Conservation (phyloP, 768 basidiomycete genomes). For the Leucosporidium creatinivorum region DNA sequence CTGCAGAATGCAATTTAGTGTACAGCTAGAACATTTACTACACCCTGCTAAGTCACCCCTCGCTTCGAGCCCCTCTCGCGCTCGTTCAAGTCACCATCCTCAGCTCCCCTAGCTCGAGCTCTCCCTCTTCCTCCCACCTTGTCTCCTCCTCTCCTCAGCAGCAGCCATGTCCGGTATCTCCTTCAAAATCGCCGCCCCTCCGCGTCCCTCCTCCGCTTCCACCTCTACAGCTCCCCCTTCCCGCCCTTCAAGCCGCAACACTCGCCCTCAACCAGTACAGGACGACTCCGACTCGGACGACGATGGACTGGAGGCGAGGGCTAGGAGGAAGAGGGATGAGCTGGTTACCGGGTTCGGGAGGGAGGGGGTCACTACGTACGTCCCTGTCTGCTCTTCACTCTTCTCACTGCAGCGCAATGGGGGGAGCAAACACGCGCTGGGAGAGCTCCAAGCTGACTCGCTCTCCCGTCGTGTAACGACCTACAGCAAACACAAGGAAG, state of each 20-base stretch:
- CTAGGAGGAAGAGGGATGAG: background rate
- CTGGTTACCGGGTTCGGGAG: constrained; percentile 11
- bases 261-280: background rate
- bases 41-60: too few species aligned
- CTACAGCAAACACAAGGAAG: constrained; percentile 15
- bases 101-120: too few species aligned
- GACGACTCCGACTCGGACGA: constrained; percentile 15
- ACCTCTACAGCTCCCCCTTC: constrained; percentile 7
- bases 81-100: too few species aligned
- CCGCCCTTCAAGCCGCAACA: background rate
- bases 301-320: background rate
- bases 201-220: background rate
- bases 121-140: background rate
- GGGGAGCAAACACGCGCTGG: fast-evolving
- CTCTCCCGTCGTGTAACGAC: background rate
- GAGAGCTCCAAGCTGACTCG: background rate
- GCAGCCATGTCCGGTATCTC: constrained; percentile 1
- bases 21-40: too few species aligned
- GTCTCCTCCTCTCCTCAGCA: background rate
- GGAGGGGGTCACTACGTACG: constrained; percentile 14
- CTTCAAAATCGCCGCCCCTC: constrained; percentile 22
- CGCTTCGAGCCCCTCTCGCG: too few species aligned
- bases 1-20: too few species aligned
- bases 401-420: background rate
- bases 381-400: background rate